phyloP scores from a whole-genome alignment of 768 basidiomycete species.

The Heimioporus sp. region DNA sequence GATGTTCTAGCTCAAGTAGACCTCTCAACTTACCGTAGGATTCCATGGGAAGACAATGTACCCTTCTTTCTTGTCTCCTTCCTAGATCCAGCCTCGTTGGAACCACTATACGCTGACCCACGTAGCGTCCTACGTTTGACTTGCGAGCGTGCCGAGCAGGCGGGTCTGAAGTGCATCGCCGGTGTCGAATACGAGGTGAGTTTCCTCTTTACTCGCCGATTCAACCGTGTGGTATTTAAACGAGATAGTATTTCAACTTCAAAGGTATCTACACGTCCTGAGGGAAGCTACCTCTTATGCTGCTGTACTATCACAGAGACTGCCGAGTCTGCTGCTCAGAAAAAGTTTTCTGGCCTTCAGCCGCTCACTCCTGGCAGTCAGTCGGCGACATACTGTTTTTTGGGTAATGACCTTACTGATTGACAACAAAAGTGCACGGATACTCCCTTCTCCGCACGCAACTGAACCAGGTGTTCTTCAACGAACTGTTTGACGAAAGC shows the following conservation, averaged over 20 bases:
- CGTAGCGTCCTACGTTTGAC: conserved; percentile 72
- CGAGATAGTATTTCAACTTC: conserved; percentile 79
- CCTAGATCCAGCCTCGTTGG: conserved; percentile 79
- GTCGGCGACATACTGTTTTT: conserved; percentile 28
- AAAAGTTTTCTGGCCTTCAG: conserved; percentile 70
- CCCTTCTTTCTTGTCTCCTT: conserved; percentile 95
- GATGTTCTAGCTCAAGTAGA: conserved; percentile 89
- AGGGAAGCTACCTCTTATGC: neutral
- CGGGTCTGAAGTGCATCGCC: conserved; percentile 66
- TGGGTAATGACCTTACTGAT: conserved; percentile 1
- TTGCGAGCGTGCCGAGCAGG: conserved; percentile 45
- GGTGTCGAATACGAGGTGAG: conserved; percentile 91
- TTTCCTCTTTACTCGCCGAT: neutral
- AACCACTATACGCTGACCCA: conserved; percentile 81
- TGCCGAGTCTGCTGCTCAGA: conserved; percentile 67
- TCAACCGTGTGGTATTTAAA: conserved; percentile 2
- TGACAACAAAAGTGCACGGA: conserved; percentile 75
- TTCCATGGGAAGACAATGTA: conserved; percentile 89
- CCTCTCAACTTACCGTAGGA: conserved; percentile 80
- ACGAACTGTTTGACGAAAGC: conserved; percentile 79
- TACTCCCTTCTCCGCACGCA: conserved; percentile 92
- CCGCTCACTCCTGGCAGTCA: conserved; percentile 91
- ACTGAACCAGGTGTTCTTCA: conserved; percentile 86
- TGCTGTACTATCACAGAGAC: conserved; percentile 58
- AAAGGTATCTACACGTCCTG: conserved; percentile 52